Conservation (phyloP, 2,329 filamentous ascomycete species). For the Nannizziopsis barbatae region DNA sequence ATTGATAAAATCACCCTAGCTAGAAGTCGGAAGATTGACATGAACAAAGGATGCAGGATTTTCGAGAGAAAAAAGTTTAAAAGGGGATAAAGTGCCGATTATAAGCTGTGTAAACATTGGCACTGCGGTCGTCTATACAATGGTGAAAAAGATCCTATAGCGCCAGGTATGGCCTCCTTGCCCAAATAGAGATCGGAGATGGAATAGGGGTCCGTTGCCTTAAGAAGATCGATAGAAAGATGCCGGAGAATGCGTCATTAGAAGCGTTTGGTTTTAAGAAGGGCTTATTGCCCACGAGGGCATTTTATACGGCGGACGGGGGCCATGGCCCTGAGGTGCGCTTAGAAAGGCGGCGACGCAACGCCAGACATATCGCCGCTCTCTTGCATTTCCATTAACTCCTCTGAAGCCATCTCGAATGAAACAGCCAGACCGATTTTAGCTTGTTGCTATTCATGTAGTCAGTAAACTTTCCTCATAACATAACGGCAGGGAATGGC, state of each 20-base stretch:
- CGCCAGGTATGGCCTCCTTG: constrained; percentile 7
- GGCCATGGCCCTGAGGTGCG: neutral
- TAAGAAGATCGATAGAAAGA: neutral
- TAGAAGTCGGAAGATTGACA: neutral
- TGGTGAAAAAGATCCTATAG: constrained; percentile 3
- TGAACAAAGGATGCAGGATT: neutral
- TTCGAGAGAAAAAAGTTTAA: neutral
- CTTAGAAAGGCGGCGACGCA: constrained; percentile 41
- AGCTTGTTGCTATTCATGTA: constrained; percentile 61
- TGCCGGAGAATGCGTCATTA: constrained; percentile 2
- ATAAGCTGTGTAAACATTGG: constrained; percentile 1
- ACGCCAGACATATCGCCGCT: constrained; percentile 34
- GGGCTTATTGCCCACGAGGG: neutral
- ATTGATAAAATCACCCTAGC: neutral
- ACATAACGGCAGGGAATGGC: too few species aligned
- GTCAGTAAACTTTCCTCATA: neutral
- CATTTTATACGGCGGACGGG: neutral
- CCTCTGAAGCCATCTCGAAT: constrained; percentile 73
- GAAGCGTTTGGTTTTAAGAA: constrained; percentile 3
- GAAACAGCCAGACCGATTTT: constrained; percentile 93
- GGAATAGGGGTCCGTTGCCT: neutral
- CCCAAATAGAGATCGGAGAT: neutral
- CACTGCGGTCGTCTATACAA: constrained; percentile 10
- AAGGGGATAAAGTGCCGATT: neutral
- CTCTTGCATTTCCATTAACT: constrained; percentile 77